phyloP scores from a whole-genome alignment of 2,329 filamentous ascomycete genomes.

The Lasiodiplodia gonubiensis region DNA sequence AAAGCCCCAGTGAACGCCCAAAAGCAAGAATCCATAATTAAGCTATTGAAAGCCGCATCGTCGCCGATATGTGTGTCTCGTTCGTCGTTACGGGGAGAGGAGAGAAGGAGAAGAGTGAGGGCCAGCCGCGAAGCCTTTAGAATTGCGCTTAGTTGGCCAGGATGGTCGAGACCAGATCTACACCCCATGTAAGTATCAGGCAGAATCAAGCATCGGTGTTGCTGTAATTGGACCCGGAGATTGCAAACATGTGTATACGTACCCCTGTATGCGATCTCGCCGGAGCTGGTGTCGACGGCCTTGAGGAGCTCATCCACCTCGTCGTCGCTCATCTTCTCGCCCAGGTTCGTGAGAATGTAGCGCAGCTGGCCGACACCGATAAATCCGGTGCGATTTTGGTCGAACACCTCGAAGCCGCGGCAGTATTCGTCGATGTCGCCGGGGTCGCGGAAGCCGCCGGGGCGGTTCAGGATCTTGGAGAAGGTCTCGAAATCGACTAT shows the following conservation, averaged over 20 bases:
- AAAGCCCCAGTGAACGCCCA: conserved; percentile 18
- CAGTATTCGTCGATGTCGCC: conserved; percentile 98
- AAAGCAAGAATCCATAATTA: conserved; percentile 25
- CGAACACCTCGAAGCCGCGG: conserved; percentile 98
- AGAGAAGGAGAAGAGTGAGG: conserved; percentile 9
- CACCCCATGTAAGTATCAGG: not conserved
- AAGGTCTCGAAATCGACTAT: conserved; percentile 98
- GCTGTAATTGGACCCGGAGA: not conserved
- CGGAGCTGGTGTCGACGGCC: conserved; percentile 93
- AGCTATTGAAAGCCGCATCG: conserved; percentile 18
- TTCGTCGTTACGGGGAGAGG: conserved; percentile 17
- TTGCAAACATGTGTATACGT: conserved; percentile 41
- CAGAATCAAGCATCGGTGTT: not conserved
- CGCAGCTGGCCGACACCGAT: conserved; percentile 97
- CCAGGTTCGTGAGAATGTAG: conserved; percentile 96
- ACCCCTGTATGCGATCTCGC: conserved; percentile 98
- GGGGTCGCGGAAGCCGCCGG: conserved; percentile 96
- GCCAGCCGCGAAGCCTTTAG: not conserved
- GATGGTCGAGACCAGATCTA: conserved; percentile 28
- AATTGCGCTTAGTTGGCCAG: conserved; percentile 27
- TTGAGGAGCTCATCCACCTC: conserved; percentile 99
- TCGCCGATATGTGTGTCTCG: conserved; percentile 16
- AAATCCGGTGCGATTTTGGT: conserved; percentile 98
- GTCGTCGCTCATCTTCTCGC: conserved; percentile 99
- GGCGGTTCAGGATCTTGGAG: conserved; percentile 93